Percentiles rank a stretch among this genome's conserved stretches.
phyloP scores from a whole-genome alignment of 768 basidiomycete genomes.

The Termitomyces sp. region DNA sequence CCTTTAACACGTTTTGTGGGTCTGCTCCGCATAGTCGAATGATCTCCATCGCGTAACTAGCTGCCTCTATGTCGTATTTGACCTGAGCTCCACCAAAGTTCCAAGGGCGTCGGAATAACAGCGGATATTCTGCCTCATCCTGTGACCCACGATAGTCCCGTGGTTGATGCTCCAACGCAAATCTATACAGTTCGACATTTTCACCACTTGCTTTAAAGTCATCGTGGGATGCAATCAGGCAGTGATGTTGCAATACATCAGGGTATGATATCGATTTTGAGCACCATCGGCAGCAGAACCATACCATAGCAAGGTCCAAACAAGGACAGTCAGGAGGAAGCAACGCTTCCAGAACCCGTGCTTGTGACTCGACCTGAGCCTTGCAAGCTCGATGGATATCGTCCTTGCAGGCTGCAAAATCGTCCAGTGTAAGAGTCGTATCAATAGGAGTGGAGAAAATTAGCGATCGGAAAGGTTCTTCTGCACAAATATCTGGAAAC shows the following conservation, averaged over 20 bases:
- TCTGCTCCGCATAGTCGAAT: slow-evolving; percentile 22
- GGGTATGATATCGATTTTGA: slow-evolving; percentile 26
- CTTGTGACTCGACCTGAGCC: slow-evolving; percentile 17
- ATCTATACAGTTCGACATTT: slow-evolving; percentile 8
- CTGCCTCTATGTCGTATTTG: slow-evolving; percentile 23
- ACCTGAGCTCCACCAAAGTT: slow-evolving; percentile 17
- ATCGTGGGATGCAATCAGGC: slow-evolving; percentile 9
- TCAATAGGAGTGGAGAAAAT: slow-evolving; percentile 14
- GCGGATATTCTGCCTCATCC: not conserved
- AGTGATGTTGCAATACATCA: slow-evolving; percentile 23
- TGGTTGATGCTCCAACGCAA: not conserved
- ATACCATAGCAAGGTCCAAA: slow-evolving; percentile 24
- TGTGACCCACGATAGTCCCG: not conserved
- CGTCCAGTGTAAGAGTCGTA: not conserved
- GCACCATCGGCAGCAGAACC: slow-evolving; percentile 28
- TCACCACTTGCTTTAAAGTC: slow-evolving; percentile 3
- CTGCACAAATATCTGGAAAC: slow-evolving; percentile 11
- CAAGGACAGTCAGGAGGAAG: slow-evolving; percentile 2
- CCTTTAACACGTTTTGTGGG: slow-evolving; percentile 14
- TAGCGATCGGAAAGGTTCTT: slow-evolving; percentile 18
- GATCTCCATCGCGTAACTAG: slow-evolving; percentile 16
- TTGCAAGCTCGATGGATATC: slow-evolving; percentile 9
- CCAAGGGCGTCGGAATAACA: slow-evolving; percentile 14
- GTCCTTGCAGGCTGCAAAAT: slow-evolving; percentile 6
- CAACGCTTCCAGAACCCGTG: slow-evolving; percentile 8